These are phyloP conservation scores for Curvularia lunata DNA, from an alignment of 2,329 filamentous ascomycete genomes.

Conservation along the genomic window DNA sequence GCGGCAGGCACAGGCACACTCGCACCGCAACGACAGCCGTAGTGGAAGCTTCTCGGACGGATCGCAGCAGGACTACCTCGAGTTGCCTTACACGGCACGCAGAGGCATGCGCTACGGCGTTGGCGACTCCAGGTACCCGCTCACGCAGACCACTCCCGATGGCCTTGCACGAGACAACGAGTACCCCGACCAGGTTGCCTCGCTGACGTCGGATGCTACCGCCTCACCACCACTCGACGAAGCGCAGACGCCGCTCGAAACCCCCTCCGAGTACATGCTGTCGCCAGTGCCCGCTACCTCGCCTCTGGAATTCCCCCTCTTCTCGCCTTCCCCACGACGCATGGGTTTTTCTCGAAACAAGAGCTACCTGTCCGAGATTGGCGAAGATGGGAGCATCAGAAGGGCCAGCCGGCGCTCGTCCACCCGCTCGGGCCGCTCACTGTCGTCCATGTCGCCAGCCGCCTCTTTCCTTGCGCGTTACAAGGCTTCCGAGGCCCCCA, in stretches of 20 bases:
- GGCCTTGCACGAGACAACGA: slow-evolving; percentile 35
- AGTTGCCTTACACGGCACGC: slow-evolving; percentile 36
- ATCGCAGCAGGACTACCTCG: slow-evolving; percentile 39
- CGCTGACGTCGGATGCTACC: slow-evolving; percentile 52
- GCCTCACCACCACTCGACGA: slow-evolving; percentile 49
- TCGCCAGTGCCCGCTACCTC: slow-evolving; percentile 46
- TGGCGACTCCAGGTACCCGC: slow-evolving; percentile 41
- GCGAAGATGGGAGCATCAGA: slow-evolving; percentile 45
- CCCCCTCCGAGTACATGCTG: slow-evolving; percentile 42
- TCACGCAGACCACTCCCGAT: slow-evolving; percentile 46
- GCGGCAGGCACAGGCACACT: slow-evolving; percentile 27
- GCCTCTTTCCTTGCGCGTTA: slow-evolving; percentile 65
- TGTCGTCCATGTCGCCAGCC: slow-evolving; percentile 63
- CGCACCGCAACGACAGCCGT: slow-evolving; percentile 21
- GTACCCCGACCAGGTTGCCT: slow-evolving; percentile 48
- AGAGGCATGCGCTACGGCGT: slow-evolving; percentile 32
- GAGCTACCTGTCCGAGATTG: slow-evolving; percentile 42
- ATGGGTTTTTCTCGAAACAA: slow-evolving; percentile 40
- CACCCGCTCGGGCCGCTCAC: slow-evolving; percentile 56
- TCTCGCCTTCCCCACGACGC: slow-evolving; percentile 33
- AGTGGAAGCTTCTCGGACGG: slow-evolving; percentile 41
- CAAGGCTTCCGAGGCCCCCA: slow-evolving; percentile 45
- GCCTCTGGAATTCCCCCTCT: slow-evolving; percentile 45
- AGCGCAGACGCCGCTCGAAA: slow-evolving; percentile 47
- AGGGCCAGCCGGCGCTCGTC: slow-evolving; percentile 50